phyloP scores from a whole-genome alignment of 208 protist species.

The Trypanosoma cruzi region DNA sequence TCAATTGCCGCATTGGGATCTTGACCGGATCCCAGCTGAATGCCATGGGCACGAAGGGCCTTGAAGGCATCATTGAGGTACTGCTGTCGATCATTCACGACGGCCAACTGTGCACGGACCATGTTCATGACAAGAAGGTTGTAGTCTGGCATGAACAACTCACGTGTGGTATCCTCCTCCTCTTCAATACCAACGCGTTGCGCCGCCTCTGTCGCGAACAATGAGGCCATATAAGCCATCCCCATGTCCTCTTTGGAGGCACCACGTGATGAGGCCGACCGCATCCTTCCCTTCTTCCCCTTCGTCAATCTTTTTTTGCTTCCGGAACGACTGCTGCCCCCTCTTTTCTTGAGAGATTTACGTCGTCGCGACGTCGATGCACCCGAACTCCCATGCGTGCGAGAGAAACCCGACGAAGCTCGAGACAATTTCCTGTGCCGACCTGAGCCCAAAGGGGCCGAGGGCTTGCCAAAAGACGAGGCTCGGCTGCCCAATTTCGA shows the following conservation, averaged over 20 bases:
- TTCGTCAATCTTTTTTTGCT: slow-evolving; percentile 1
- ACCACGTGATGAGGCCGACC: slow-evolving; percentile 1
- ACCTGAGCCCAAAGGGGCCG: neutral
- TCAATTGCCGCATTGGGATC: slow-evolving; percentile 45
- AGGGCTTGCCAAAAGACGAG: neutral
- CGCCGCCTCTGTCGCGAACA: slow-evolving; percentile 41
- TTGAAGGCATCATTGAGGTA: slow-evolving; percentile 63
- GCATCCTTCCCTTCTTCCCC: slow-evolving; percentile 4
- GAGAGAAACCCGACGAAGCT: neutral
- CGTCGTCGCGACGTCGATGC: neutral
- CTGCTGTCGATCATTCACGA: slow-evolving; percentile 66
- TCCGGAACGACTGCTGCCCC: neutral
- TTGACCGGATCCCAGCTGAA: slow-evolving; percentile 30
- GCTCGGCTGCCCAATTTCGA: neutral
- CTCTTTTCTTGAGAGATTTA: neutral
- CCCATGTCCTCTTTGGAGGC: slow-evolving; percentile 15
- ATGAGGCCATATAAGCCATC: slow-evolving; percentile 11
- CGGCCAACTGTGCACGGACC: slow-evolving; percentile 53
- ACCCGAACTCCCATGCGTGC: neutral
- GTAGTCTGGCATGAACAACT: slow-evolving; percentile 56
- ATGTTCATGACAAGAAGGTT: slow-evolving; percentile 77
- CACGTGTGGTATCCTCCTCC: slow-evolving; percentile 57
- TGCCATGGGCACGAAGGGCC: slow-evolving; percentile 39
- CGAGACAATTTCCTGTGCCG: neutral
- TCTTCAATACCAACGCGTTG: slow-evolving; percentile 38